Evolutionary conservation across 106 monocot genomes (phyloP).

Genomic region (Dendrobium nobile): DNA sequence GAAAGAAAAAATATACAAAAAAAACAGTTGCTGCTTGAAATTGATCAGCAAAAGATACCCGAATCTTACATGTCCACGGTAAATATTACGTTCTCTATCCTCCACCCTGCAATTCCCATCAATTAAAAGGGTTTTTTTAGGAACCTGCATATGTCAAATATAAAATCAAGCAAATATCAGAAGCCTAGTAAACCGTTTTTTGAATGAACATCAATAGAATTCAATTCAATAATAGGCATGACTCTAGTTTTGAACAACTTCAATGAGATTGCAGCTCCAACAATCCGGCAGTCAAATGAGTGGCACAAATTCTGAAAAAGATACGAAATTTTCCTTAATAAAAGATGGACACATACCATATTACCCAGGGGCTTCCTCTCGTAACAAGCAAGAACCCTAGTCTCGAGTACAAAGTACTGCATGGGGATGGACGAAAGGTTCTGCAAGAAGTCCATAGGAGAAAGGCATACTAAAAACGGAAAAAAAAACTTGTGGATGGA

Average conservation of each 20-base stretch:
- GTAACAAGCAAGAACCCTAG: constrained; percentile 68
- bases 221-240: background rate
- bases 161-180: constrained; percentile 5
- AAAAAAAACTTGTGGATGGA: too few species aligned
- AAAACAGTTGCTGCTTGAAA: background rate
- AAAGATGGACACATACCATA: constrained; percentile 22
- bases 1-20: background rate
- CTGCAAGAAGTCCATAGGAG: too few species aligned
- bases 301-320: background rate
- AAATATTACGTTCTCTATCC: constrained; percentile 82
- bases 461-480: too few species aligned
- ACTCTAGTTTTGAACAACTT: background rate
- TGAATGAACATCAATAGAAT: background rate
- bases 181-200: background rate
- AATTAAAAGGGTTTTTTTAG: constrained; percentile 65
- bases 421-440: constrained; percentile 69
- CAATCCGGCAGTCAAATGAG: background rate
- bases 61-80: constrained; percentile 75
- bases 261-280: background rate
- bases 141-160: constrained; percentile 34
- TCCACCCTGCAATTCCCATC: constrained; percentile 97
- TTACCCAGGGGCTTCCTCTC: constrained; percentile 82
- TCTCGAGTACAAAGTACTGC: constrained; percentile 84
- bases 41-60: background rate
- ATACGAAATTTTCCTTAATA: background rate